Conservation (phyloP, 768 basidiomycete genomes). For the Trametes sanguinea region DNA sequence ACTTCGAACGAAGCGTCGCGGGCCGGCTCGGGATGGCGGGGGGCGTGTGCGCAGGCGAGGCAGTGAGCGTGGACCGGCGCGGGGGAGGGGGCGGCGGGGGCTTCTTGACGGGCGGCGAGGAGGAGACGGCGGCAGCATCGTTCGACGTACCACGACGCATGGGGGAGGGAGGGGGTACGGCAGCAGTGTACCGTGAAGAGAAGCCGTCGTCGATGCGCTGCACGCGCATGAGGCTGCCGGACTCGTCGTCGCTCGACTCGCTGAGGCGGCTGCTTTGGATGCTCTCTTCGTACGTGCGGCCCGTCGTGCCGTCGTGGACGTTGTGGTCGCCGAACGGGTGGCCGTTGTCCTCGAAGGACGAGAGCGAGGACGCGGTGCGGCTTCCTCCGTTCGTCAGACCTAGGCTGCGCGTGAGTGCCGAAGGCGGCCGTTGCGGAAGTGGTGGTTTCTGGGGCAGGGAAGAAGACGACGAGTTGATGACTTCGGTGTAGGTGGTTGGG, state of each 20-base stretch:
- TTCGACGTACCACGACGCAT: slow-evolving; percentile 10
- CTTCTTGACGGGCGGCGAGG: slow-evolving; percentile 25
- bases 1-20: slow-evolving; percentile 19
- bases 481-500: slow-evolving; percentile 75
- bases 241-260: slow-evolving; percentile 48
- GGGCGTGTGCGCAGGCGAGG: slow-evolving; percentile 6
- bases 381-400: slow-evolving; percentile 7
- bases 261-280: slow-evolving; percentile 18
- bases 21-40: slow-evolving; percentile 27
- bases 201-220: slow-evolving; percentile 23
- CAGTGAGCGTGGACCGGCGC: slow-evolving; percentile 28
- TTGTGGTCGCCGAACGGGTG: slow-evolving; percentile 49
- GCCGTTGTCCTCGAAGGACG: slow-evolving; percentile 38
- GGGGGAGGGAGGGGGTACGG: slow-evolving; percentile 10
- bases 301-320: slow-evolving; percentile 39
- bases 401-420: slow-evolving; percentile 19
- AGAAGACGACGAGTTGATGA: slow-evolving; percentile 35
- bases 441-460: slow-evolving; percentile 29
- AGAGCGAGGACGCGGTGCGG: slow-evolving; percentile 11
- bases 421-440: slow-evolving; percentile 26
- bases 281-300: slow-evolving; percentile 43
- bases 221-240: slow-evolving; percentile 24
- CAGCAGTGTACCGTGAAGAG: slow-evolving; percentile 9
- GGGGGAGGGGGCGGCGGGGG: slow-evolving; percentile 35
- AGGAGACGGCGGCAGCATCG: slow-evolving; percentile 2